Evolutionary conservation across 2,329 filamentous ascomycete species (phyloP).

Genomic region (Chrysoporthe austroafricana): DNA sequence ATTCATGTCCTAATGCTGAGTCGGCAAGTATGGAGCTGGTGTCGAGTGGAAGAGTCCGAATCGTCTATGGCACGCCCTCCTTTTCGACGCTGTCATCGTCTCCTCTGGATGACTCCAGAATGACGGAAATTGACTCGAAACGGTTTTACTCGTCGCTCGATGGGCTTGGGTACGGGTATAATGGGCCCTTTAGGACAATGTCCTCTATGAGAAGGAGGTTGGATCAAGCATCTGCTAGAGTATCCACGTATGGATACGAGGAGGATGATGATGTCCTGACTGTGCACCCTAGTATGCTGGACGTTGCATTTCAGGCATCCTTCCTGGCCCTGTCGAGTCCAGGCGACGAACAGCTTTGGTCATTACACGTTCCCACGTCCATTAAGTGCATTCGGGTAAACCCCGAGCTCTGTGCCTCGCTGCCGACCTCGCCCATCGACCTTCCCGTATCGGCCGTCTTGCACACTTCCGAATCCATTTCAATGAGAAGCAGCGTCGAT

Average conservation of each 20-base stretch:
- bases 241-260: not conserved
- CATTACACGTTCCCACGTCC: not conserved
- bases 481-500: not conserved
- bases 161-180: not conserved
- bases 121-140: not conserved
- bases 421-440: not conserved
- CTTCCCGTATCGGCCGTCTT: not conserved
- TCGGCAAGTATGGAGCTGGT: not conserved
- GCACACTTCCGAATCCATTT: not conserved
- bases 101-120: not conserved
- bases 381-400: not conserved
- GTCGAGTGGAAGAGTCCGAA: not conserved
- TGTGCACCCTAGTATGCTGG: constrained; percentile 9
- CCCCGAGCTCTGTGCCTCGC: constrained; percentile 1
- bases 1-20: not conserved
- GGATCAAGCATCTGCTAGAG: not conserved
- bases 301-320: constrained; percentile 4
- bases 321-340: not conserved
- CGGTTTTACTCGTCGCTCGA: not conserved
- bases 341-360: constrained; percentile 2
- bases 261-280: not conserved
- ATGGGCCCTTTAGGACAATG: not conserved
- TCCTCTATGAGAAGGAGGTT: not conserved
- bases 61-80: not conserved
- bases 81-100: not conserved